Conservation (phyloP, 768 basidiomycete species). For the Termitomyces sp. region DNA sequence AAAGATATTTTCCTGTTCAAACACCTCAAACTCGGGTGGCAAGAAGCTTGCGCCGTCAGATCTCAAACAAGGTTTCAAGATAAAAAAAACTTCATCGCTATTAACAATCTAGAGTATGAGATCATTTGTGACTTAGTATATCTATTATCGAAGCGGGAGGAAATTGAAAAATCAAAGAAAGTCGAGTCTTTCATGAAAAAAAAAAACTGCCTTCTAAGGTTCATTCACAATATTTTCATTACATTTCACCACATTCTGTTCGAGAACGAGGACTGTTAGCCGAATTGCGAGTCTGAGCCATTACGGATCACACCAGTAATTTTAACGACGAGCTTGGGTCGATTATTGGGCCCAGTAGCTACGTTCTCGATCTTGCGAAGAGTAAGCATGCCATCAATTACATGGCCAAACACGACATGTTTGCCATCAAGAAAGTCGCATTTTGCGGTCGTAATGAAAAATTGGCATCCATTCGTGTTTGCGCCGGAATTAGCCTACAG, state of each 20-base stretch:
- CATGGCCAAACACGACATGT: slow-evolving; percentile 90
- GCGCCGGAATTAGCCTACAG: slow-evolving; percentile 90
- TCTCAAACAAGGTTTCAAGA: not conserved
- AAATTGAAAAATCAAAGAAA: not conserved
- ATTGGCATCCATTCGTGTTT: slow-evolving; percentile 95
- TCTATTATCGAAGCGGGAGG: not conserved
- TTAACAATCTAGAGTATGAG: no score
- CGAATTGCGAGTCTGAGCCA: no score
- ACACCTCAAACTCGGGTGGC: no score
- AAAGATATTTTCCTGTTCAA: no score
- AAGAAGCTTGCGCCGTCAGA: not conserved
- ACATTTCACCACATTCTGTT: slow-evolving; percentile 16
- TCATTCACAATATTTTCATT: not conserved
- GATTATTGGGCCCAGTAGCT: slow-evolving; percentile 84
- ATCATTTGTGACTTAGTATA: no score
- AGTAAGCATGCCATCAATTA: slow-evolving; percentile 92
- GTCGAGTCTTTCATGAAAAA: no score
- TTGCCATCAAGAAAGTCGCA: slow-evolving; percentile 96
- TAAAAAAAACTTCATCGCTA: not conserved
- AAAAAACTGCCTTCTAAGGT: not conserved
- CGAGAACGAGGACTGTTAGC: not conserved
- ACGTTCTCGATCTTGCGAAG: slow-evolving; percentile 96
- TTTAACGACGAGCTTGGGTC: slow-evolving; percentile 86
- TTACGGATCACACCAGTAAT: slow-evolving; percentile 58
- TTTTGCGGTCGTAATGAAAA: slow-evolving; percentile 94